These are phyloP conservation scores for Prunus campanulata DNA, from an alignment of 306 rosid genomes.

Conservation along the genomic window DNA sequence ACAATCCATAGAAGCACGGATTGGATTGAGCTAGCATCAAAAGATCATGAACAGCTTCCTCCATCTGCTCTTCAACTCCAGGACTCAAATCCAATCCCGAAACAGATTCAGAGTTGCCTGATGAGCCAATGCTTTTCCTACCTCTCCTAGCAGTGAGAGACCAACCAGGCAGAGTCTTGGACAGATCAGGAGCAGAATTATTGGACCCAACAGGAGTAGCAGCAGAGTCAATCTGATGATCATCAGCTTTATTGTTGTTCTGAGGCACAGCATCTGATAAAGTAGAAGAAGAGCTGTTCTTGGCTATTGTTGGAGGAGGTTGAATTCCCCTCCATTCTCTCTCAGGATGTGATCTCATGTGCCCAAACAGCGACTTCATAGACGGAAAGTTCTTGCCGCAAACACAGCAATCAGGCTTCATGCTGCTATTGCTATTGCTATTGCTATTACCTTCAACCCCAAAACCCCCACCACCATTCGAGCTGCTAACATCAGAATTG, in stretches of 20 bases:
- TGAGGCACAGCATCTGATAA: conserved; percentile 10
- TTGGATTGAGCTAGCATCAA: conserved; percentile 34
- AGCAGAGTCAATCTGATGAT: conserved; percentile 17
- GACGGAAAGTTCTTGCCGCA: conserved; percentile 32
- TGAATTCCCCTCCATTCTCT: conserved; percentile 38
- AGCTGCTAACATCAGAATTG: neutral
- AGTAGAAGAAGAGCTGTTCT: conserved; percentile 22
- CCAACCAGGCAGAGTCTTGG: conserved; percentile 17
- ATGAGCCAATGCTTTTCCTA: neutral
- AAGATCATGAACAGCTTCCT: conserved; percentile 36
- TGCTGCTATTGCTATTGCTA: neutral
- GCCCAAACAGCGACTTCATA: conserved; percentile 35
- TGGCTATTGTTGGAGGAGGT: conserved; percentile 14
- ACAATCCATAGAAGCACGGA: conserved; percentile 1
- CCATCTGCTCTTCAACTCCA: conserved; percentile 13
- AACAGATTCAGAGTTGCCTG: neutral
- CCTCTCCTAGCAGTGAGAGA: conserved; percentile 40
- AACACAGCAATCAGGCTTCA: conserved; percentile 16
- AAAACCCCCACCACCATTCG: neutral
- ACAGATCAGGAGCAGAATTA: neutral
- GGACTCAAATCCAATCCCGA: neutral
- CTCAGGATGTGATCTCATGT: conserved; percentile 42
- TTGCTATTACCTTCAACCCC: neutral
- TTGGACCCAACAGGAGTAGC: neutral
- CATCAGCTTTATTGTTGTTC: neutral